Evolutionary conservation across 768 basidiomycete genomes (phyloP), one percentile per base, ranked within the genome.

Genomic region (Favolaschia claudopus): DNA sequence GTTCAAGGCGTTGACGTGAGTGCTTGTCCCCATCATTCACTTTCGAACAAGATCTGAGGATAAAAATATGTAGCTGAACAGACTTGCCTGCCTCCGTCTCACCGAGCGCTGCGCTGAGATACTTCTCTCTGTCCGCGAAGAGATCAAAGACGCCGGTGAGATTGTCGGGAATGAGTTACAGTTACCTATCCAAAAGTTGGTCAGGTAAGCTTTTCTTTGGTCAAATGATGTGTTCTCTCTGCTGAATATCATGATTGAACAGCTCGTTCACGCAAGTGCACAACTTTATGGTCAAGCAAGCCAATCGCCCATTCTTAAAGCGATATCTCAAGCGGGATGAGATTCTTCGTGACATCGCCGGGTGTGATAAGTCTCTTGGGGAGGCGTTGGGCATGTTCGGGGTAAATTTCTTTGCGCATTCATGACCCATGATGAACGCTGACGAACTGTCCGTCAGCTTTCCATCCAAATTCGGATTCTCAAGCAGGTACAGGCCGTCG

Each of bases 301-400:
- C 79, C 15, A 77, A 83, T 37, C 77, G 90, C 2, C 89, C 92
- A 0, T 93, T 92, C 75, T 73, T 94, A 61, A 91, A 91, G 71
- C 81, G 91, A 5, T 93, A 91, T 67, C 79, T 94, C 34, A 86
- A 87, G 68, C 83, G 89, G 38, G 87, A 90, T 34, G 90, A 93
- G 61, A 88, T 88, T 27, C 68, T 80, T 15, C 74, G 76, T 3
- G 80, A 83, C 29, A 85, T 93, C 14, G 59, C 71, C 1, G 76
- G 54, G 2, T 86, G 87, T 48, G 83, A 88, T 52, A 74, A 76
- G 9, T 76, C 75, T 5, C 79, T 93, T 20, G 78, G 77, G 5
- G 86, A 90, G 52, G 85, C 85, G 5, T 70, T 89, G 36, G 71
- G 72, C n/a, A 77, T 87, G 68, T 88, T 90, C 66, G 76, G 82